Percentiles rank a stretch among this genome's conserved stretches.
phyloP scores from a whole-genome alignment of 805 yeast genomes.

The Brettanomyces custersianus region DNA sequence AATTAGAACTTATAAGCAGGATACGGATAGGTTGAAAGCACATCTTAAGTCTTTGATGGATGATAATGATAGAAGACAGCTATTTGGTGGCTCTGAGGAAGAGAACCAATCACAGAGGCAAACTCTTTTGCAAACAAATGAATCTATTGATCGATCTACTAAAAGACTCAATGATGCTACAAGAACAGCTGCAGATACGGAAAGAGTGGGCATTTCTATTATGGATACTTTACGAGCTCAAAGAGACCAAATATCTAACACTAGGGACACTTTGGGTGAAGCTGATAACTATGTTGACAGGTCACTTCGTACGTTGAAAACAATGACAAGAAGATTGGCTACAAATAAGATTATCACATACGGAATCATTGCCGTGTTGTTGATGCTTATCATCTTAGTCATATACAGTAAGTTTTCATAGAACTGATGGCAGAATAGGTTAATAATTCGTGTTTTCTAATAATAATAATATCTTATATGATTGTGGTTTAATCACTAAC shows the following conservation, averaged over 20 bases:
- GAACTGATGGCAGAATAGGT: too few relatives aligned
- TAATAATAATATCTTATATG: neutral
- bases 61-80: slow-evolving; percentile 58
- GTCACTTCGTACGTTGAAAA: slow-evolving; percentile 73
- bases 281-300: slow-evolving; percentile 93
- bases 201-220: slow-evolving; percentile 82
- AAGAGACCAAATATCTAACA: slow-evolving; percentile 81
- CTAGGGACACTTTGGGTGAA: slow-evolving; percentile 77
- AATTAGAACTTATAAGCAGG: slow-evolving; percentile 60
- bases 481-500: neutral
- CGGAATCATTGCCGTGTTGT: slow-evolving; percentile 82
- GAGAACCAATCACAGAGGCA: slow-evolving; percentile 62
- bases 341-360: slow-evolving; percentile 86
- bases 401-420: slow-evolving; percentile 74
- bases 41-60: slow-evolving; percentile 51
- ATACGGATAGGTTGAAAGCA: slow-evolving; percentile 47
- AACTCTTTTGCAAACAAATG: slow-evolving; percentile 67
- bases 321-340: slow-evolving; percentile 89
- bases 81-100: slow-evolving; percentile 52
- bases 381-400: slow-evolving; percentile 73
- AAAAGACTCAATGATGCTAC: slow-evolving; percentile 83
- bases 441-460: neutral
- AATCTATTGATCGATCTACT: slow-evolving; percentile 71
- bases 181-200: slow-evolving; percentile 87
- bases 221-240: slow-evolving; percentile 84